A percentile compares a stretch with the other conserved stretches of the same genome.
phyloP scores from a whole-genome alignment of 2,329 filamentous ascomycete species.

The Sarocladiaceae sp. region DNA sequence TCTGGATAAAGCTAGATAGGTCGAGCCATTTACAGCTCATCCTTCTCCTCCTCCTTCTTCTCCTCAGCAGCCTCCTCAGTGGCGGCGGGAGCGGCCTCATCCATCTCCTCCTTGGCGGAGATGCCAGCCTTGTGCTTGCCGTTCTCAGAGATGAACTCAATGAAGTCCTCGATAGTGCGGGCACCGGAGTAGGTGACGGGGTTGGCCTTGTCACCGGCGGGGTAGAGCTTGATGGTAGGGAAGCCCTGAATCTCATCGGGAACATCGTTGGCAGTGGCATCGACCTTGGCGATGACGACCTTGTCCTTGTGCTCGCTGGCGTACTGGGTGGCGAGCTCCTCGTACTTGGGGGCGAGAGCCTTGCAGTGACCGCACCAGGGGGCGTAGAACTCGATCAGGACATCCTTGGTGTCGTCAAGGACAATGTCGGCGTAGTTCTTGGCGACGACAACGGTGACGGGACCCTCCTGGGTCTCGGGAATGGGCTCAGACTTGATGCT shows the following conservation, averaged over 20 bases:
- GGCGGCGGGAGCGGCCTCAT: conserved; percentile 48
- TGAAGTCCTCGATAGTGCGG: conserved; percentile 85
- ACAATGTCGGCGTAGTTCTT: conserved; percentile 91
- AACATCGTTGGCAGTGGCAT: conserved; percentile 92
- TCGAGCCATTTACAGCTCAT: conserved; percentile 63
- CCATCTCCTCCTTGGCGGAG: conserved; percentile 46
- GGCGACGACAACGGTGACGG: conserved; percentile 83
- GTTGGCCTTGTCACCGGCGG: conserved; percentile 78
- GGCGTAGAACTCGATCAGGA: conserved; percentile 96
- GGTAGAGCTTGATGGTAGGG: conserved; percentile 98
- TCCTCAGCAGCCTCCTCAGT: conserved; percentile 41
- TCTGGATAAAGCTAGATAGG: neutral
- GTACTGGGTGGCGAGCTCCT: conserved; percentile 78
- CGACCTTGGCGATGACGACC: conserved; percentile 94
- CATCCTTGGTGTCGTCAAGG: conserved; percentile 91
- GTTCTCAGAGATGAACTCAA: conserved; percentile 89
- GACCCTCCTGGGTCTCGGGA: conserved; percentile 85
- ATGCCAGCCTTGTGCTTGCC: conserved; percentile 80
- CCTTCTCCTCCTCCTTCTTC: conserved; percentile 41
- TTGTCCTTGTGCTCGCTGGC: conserved; percentile 73
- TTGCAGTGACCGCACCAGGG: conserved; percentile 99
- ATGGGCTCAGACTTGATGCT: conserved; percentile 98
- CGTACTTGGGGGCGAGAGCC: conserved; percentile 92
- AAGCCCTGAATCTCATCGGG: conserved; percentile 96
- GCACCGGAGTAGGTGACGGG: conserved; percentile 83